phyloP scores from a whole-genome alignment of 108 stramenopile genomes.

The Cyclotella sp. region DNA sequence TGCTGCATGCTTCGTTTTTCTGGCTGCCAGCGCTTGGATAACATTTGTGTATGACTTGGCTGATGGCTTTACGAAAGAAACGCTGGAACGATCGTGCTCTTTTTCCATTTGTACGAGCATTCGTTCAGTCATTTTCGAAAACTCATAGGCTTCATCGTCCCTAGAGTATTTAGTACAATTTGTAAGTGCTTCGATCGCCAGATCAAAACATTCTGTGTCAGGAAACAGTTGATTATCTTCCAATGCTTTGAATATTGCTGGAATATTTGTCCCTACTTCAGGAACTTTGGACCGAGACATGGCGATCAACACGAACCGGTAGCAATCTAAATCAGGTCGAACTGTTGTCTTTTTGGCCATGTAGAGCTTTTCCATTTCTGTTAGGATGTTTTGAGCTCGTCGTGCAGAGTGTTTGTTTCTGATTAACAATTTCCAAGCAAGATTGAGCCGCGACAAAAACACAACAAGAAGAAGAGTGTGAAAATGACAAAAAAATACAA shows the following conservation, averaged over 20 bases:
- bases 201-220: conserved; percentile 69
- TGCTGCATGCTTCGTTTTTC: conserved; percentile 41
- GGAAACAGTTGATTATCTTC: conserved; percentile 68
- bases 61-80: conserved; percentile 51
- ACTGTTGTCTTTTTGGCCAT: conserved; percentile 49
- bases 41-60: conserved; percentile 74
- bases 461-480: background rate
- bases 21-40: conserved; percentile 66
- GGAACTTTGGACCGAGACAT: conserved; percentile 47
- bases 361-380: conserved; percentile 62
- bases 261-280: conserved; percentile 51
- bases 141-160: conserved; percentile 39
- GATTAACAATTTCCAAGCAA: background rate
- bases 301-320: conserved; percentile 58
- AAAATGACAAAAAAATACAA: conserved; percentile 5
- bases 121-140: conserved; percentile 54
- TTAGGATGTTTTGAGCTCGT: conserved; percentile 62
- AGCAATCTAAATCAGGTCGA: conserved; percentile 67
- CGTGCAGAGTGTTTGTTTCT: conserved; percentile 75
- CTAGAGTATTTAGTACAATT: conserved; percentile 54
- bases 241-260: conserved; percentile 65
- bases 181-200: conserved; percentile 75
- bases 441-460: conserved; percentile 1
- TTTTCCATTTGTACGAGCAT: conserved; percentile 70
- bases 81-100: conserved; percentile 66